A percentile compares a stretch with the other conserved stretches of the same genome.
These are phyloP conservation scores for Sugiyamaella floridensis DNA, from an alignment of 805 yeast genomes.

Conservation along the genomic window DNA sequence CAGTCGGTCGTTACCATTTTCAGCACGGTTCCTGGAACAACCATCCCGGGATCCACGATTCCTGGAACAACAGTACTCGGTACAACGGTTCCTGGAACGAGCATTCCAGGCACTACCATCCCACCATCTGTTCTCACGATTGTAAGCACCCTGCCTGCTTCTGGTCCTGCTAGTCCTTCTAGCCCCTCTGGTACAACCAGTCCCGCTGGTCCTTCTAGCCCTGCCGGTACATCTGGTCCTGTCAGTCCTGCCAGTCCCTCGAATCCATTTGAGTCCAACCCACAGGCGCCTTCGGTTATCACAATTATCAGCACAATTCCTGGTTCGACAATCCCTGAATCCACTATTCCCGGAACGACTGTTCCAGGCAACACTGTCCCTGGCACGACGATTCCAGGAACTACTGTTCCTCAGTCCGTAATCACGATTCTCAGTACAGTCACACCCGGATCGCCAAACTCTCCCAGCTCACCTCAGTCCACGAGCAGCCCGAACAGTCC, in stretches of 20 bases:
- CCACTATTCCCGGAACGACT: slow-evolving; percentile 10
- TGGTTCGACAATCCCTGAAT: slow-evolving; percentile 14
- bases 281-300: neutral
- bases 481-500: neutral
- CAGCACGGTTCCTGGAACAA: slow-evolving; percentile 5
- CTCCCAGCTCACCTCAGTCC: neutral
- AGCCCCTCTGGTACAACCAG: neutral
- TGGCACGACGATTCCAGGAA: slow-evolving; percentile 21
- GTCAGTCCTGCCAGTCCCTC: neutral
- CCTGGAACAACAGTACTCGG: slow-evolving; percentile 11
- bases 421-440: slow-evolving; percentile 14
- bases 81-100: slow-evolving; percentile 6
- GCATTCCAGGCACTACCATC: slow-evolving; percentile 11
- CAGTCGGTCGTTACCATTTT: slow-evolving; percentile 3
- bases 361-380: slow-evolving; percentile 8
- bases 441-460: neutral
- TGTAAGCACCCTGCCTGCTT: neutral
- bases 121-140: slow-evolving; percentile 5
- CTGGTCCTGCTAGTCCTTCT: neutral
- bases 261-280: neutral
- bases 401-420: slow-evolving; percentile 15
- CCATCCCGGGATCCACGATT: slow-evolving; percentile 6
- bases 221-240: neutral
- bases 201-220: neutral
- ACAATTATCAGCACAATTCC: slow-evolving; percentile 14